Conservation (phyloP, 1,139 yeast genomes). For the Zygosaccharomyces sapae region DNA sequence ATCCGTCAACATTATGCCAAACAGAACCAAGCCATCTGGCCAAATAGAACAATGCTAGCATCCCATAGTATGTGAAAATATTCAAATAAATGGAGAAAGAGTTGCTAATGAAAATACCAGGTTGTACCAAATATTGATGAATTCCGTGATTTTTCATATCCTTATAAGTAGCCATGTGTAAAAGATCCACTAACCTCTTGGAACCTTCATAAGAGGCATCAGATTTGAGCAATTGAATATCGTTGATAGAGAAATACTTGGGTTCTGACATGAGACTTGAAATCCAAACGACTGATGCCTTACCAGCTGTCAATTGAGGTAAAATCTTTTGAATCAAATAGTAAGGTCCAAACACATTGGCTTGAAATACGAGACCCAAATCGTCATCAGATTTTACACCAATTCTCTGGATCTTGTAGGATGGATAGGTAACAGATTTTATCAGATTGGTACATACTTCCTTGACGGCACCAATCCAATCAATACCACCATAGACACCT, state of each 20-base stretch:
- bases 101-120: constrained; percentile 87
- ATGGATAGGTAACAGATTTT: constrained; percentile 78
- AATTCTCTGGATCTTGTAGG: constrained; percentile 71
- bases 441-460: constrained; percentile 64
- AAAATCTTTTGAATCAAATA: constrained; percentile 63
- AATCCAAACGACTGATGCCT: constrained; percentile 75
- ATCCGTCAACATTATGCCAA: constrained; percentile 84
- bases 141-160: constrained; percentile 50
- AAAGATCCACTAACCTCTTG: constrained; percentile 76
- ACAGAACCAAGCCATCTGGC: constrained; percentile 80
- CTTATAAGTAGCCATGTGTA: constrained; percentile 68
- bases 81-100: constrained; percentile 75
- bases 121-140: constrained; percentile 76
- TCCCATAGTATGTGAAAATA: constrained; percentile 74
- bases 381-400: constrained; percentile 72
- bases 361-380: constrained; percentile 86
- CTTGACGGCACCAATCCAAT: constrained; percentile 71
- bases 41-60: constrained; percentile 77
- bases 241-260: constrained; percentile 63
- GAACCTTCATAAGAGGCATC: constrained; percentile 86
- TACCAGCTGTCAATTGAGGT: constrained; percentile 50
- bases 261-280: constrained; percentile 77
- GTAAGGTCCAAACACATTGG: constrained; percentile 93
- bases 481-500: constrained; percentile 79
- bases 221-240: constrained; percentile 63